These are phyloP conservation scores for Agrocybe chaxingu DNA, from an alignment of 768 basidiomycete species.

Conservation along the genomic window DNA sequence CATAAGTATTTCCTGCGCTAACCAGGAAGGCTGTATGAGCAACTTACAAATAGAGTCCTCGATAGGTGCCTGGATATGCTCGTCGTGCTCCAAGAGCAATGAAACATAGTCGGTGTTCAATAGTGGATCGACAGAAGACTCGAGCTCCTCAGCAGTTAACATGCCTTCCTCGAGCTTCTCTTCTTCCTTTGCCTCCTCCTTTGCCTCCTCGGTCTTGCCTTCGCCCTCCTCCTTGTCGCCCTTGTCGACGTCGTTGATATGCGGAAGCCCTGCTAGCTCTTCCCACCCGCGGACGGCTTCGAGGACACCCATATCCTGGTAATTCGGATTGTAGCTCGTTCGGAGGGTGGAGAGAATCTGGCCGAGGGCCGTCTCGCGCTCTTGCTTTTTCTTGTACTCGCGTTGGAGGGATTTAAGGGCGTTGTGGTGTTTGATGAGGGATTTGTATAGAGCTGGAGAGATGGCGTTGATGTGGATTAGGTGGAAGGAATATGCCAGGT, in stretches of 20 bases:
- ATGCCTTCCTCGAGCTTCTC: constrained; percentile 55
- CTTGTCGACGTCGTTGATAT: constrained; percentile 67
- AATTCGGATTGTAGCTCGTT: constrained; percentile 93
- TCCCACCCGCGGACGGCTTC: constrained; percentile 97
- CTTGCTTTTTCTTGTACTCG: constrained; percentile 68
- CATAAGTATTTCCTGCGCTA: constrained; percentile 2
- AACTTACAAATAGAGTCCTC: constrained; percentile 56
- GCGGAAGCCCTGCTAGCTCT: constrained; percentile 63
- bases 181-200: constrained; percentile 21
- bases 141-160: constrained; percentile 60
- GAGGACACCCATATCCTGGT: constrained; percentile 98
- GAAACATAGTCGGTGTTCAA: constrained; percentile 68
- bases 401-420: constrained; percentile 76
- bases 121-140: constrained; percentile 53
- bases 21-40: neutral
- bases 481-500: neutral
- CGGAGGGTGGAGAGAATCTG: constrained; percentile 81
- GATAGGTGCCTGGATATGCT: constrained; percentile 49
- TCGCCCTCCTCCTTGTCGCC: constrained; percentile 27
- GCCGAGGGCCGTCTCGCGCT: constrained; percentile 74
- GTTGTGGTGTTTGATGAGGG: constrained; percentile 67
- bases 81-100: constrained; percentile 76
- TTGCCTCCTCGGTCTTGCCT: constrained; percentile 27
- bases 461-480: neutral
- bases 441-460: constrained; percentile 68